These are phyloP conservation scores for Thielaviopsis punctulata DNA, from an alignment of 2,329 filamentous ascomycete genomes.

Conservation along the genomic window DNA sequence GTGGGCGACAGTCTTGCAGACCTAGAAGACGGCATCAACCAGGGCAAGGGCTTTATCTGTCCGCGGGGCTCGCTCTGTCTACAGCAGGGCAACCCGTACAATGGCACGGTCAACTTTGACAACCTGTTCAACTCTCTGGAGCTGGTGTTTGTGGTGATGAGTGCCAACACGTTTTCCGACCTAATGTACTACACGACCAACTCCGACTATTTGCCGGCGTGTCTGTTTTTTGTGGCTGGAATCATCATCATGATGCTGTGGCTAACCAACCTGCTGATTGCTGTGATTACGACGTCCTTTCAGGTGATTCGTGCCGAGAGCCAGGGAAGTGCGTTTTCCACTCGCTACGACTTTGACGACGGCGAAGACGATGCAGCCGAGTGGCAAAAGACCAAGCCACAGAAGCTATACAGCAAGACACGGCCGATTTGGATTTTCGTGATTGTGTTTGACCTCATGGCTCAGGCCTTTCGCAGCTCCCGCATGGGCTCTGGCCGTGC, in stretches of 20 bases:
- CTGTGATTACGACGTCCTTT: slow-evolving; percentile 95
- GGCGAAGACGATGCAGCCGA: slow-evolving; percentile 39
- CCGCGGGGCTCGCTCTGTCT: slow-evolving; percentile 71
- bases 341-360: slow-evolving; percentile 25
- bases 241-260: slow-evolving; percentile 91
- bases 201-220: slow-evolving; percentile 75
- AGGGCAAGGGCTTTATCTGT: slow-evolving; percentile 74
- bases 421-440: slow-evolving; percentile 61
- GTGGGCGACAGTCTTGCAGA: slow-evolving; percentile 24
- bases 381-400: slow-evolving; percentile 34
- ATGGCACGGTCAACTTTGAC: slow-evolving; percentile 82
- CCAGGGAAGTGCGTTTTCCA: slow-evolving; percentile 67
- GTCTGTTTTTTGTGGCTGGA: slow-evolving; percentile 54
- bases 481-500: slow-evolving; percentile 47
- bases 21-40: slow-evolving; percentile 31
- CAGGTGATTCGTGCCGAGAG: slow-evolving; percentile 96
- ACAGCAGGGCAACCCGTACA: slow-evolving; percentile 61
- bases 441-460: slow-evolving; percentile 65
- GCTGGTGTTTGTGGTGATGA: slow-evolving; percentile 95
- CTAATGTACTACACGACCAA: slow-evolving; percentile 86
- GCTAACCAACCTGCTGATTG: slow-evolving; percentile 87
- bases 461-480: slow-evolving; percentile 61
- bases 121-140: slow-evolving; percentile 85
- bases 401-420: slow-evolving; percentile 58
- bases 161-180: slow-evolving; percentile 90